Conservation (phyloP, 371 early-diverging fungal species). For the Apophysomyces sp. region DNA sequence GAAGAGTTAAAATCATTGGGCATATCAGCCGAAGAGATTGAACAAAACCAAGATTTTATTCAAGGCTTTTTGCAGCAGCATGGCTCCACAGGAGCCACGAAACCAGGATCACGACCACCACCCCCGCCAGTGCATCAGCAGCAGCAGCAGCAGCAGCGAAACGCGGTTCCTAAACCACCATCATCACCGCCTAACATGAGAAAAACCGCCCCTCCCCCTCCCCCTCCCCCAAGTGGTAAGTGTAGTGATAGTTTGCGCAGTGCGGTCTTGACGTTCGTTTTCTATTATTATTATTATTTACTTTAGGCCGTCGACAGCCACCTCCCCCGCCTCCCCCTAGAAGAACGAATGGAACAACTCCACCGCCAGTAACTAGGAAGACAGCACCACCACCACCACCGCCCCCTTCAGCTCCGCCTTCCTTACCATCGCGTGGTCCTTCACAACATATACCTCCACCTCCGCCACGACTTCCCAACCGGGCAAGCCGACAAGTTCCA, state of each 20-base stretch:
- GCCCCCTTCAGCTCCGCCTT: background rate
- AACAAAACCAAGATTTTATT: constrained; percentile 53
- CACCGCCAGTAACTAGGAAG: constrained; percentile 2
- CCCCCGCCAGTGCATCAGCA: constrained; percentile 28
- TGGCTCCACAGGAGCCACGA: constrained; percentile 16
- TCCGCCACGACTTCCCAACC: no score
- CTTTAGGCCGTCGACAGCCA: constrained; percentile 21
- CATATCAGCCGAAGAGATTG: constrained; percentile 72
- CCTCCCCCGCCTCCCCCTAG: constrained; percentile 19
- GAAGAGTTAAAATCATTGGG: constrained; percentile 76
- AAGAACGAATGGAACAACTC: constrained; percentile 5
- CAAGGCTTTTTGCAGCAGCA: constrained; percentile 48
- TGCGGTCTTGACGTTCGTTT: background rate
- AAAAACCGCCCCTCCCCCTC: constrained; percentile 15
- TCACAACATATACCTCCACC: no score
- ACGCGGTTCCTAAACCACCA: background rate
- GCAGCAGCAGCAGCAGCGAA: background rate
- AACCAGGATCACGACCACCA: constrained; percentile 31
- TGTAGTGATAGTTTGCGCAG: background rate
- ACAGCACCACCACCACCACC: constrained; percentile 15
- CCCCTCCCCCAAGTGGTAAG: constrained; percentile 21
- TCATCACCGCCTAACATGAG: background rate
- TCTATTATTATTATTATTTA: no score
- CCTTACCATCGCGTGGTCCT: background rate
- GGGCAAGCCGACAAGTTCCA: no score